These are phyloP conservation scores for Oryza meyeriana DNA, from an alignment of 176 grass and related monocot genomes.

Conservation along the genomic window DNA sequence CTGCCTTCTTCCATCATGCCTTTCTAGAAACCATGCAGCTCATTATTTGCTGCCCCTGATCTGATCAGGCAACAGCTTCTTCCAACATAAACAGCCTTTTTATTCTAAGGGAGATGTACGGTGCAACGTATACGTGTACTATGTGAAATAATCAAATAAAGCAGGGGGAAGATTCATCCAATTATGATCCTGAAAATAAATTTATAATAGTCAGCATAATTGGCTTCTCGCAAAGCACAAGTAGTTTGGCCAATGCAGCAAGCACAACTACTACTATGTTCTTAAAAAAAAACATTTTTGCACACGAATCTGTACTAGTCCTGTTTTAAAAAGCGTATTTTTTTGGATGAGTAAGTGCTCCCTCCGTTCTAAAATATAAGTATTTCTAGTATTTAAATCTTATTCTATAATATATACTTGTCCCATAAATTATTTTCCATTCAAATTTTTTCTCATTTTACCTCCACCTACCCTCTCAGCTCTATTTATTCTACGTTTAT, in stretches of 20 bases:
- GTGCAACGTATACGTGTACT: neutral
- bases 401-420: too few species aligned
- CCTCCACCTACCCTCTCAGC: too few species aligned
- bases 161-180: slow-evolving; percentile 6
- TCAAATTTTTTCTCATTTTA: too few species aligned
- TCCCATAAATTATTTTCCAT: too few species aligned
- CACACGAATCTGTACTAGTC: too few species aligned
- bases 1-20: slow-evolving; percentile 45
- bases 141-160: neutral
- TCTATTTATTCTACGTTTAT: too few species aligned
- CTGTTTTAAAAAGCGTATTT: too few species aligned
- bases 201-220: neutral
- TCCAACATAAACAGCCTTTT: slow-evolving; percentile 2
- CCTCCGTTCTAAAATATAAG: too few species aligned
- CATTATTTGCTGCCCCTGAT: slow-evolving; percentile 25
- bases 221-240: neutral
- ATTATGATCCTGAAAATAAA: neutral
- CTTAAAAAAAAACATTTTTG: too few species aligned
- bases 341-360: too few species aligned
- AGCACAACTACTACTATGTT: too few species aligned
- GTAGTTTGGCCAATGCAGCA: neutral
- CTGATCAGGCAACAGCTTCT: slow-evolving; percentile 20
- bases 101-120: neutral
- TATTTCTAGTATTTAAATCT: too few species aligned
- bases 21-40: slow-evolving; percentile 52